These are phyloP conservation scores for Lolium rigidum DNA, from an alignment of 176 grass and related monocot genomes.

Conservation along the genomic window DNA sequence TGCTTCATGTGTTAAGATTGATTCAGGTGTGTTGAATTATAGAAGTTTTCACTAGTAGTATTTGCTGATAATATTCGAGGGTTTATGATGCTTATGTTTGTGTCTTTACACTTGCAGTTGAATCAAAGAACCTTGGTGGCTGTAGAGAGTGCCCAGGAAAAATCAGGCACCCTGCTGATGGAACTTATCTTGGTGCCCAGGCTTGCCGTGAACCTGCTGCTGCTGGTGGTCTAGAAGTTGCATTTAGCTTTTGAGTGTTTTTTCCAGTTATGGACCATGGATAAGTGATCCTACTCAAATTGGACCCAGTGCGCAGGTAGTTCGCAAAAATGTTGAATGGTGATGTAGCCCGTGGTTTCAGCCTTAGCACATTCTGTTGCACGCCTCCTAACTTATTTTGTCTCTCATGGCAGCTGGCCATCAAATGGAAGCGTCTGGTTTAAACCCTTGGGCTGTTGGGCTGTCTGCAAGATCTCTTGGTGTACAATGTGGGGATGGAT, in stretches of 20 bases:
- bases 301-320: not conserved
- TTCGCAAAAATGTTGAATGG: not conserved
- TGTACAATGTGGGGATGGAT: no score
- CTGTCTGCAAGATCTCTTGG: no score
- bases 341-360: no score
- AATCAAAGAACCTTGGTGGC: not conserved
- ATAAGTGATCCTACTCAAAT: not conserved
- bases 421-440: no score
- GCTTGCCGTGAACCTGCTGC: not conserved
- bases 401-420: no score
- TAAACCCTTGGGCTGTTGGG: no score
- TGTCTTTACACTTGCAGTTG: not conserved
- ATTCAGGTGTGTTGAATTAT: not conserved
- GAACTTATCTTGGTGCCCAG: not conserved
- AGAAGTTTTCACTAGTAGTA: not conserved
- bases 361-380: no score
- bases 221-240: not conserved
- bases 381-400: no score
- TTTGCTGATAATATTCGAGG: not conserved
- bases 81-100: not conserved
- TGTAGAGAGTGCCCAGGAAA: not conserved
- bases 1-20: not conserved
- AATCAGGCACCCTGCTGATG: not conserved
- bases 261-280: slow-evolving; percentile 5
- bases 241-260: not conserved